Base-by-base conservation (phyloP, 2,329 filamentous ascomycete genomes). In the Neocucurbitaria cava region DNA sequence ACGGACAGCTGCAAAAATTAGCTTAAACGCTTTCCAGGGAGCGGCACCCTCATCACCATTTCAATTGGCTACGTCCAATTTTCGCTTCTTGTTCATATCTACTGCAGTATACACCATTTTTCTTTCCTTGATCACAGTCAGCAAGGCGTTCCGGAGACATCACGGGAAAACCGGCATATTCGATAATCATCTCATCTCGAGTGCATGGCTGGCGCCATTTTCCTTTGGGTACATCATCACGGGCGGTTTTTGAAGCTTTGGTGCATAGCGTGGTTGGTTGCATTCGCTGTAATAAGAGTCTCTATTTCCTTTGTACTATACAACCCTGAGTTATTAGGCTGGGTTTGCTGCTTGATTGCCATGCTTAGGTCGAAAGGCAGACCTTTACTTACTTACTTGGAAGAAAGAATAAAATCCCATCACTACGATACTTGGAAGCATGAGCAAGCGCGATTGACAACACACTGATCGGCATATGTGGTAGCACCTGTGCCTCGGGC, bases 71-170 rank as follows among this genome's bases (percentile, higher is more conserved):
- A 40, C 15, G 20, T 40, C 20, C 15, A 38, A 20, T 49, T 54
- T 49, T 44, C 43, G 61, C 52, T 59, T 46, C 42, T 26, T 50
- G 49, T 40, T 51, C 41, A 40, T 35, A 30, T 49, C 57, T 63
- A 46, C 47, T 58, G 56, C 62, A 41, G 41, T 13, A 40, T 23
- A 53, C 58, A 61, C 46, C 46, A 58, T 57, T 41, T 21, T 45
- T 52, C 47, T 62, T 58, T 58, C 56, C 42, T 58, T 56, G 42
- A 46, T 46, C 53, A 55, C 48, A 46, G 51, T 63, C 57, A 70
- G 68, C 64, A 63, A 59, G 70, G 68, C 65, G 69, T 73, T 64
- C 49, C 36, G 53, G 56, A 46, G 46, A 55, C 46, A 49, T 54
- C 47, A 49, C n/a, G 45, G 50, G 50, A 64, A 59, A 59, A 58